phyloP scores from a whole-genome alignment of 2,329 filamentous ascomycete species.

The Neospermospora avenae region DNA sequence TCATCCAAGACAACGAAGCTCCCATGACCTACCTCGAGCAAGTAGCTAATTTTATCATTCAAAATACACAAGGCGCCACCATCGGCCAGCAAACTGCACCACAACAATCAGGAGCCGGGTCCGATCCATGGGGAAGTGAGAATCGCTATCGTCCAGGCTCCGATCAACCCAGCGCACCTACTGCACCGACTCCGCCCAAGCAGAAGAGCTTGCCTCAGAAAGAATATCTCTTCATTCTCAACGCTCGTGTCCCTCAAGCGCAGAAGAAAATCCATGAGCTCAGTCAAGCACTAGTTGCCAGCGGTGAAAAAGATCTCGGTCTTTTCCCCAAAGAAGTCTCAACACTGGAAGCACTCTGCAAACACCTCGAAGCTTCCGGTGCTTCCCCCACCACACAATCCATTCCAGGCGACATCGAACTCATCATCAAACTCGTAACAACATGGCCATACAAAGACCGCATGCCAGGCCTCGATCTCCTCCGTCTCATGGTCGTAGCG shows the following conservation, averaged over 20 bases:
- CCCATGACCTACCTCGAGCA: slow-evolving; percentile 85
- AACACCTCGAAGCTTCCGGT: slow-evolving; percentile 56
- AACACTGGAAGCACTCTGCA: slow-evolving; percentile 57
- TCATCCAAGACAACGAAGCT: slow-evolving; percentile 84
- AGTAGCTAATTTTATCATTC: slow-evolving; percentile 86
- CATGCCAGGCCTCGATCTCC: slow-evolving; percentile 79
- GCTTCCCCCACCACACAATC: slow-evolving; percentile 39
- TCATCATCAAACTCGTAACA: slow-evolving; percentile 70
- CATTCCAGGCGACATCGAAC: slow-evolving; percentile 54
- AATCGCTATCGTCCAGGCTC: slow-evolving; percentile 65
- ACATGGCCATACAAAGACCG: slow-evolving; percentile 78
- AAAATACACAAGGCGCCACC: slow-evolving; percentile 83
- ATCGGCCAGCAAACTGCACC: slow-evolving; percentile 63
- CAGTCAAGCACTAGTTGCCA: slow-evolving; percentile 68
- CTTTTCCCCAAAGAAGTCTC: slow-evolving; percentile 70
- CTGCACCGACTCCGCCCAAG: slow-evolving; percentile 38
- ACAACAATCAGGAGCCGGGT: slow-evolving; percentile 36
- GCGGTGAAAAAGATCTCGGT: slow-evolving; percentile 69
- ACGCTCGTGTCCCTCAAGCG: slow-evolving; percentile 68
- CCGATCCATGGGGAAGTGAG: slow-evolving; percentile 75
- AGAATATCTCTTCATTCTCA: slow-evolving; percentile 72
- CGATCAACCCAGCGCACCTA: slow-evolving; percentile 50
- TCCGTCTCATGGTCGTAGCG: slow-evolving; percentile 75
- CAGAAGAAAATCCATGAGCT: slow-evolving; percentile 73
- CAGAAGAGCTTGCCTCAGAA: slow-evolving; percentile 73